Base-by-base conservation (phyloP, 257 asterid species). In the Lithospermum erythrorhizon region DNA sequence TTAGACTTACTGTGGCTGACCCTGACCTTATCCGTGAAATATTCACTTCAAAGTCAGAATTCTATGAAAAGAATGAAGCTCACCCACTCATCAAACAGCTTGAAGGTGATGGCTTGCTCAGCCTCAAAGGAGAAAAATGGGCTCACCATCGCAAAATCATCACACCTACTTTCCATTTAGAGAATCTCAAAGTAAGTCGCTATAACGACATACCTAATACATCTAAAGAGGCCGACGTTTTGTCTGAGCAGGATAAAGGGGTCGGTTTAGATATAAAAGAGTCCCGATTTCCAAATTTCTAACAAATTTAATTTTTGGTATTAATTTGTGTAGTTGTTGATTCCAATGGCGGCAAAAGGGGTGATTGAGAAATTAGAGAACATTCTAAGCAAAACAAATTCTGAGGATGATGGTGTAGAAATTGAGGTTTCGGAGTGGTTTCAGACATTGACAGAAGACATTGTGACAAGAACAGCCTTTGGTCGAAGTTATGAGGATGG, bases 61-160 rank as follows among this genome's bases (percentile, higher is more conserved):
- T 74, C 62, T 78, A 78, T 25, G 83, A 78, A 70, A 78, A 78
- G 58, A 74, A 71, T 25, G 78, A 78, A 63, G 83, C 80, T 55
- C 80, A 78, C 35, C 83, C 78, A 3, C 65, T 78, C 13, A 72
- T 78, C 20, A 75, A 73, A 48, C 78, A 75, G 27, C 80, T 78
- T 56, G 83, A 78, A 62, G 83, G 83, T 55, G 76, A 78, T 25
- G 83, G 83, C 7, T 59, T 75, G 47, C 68, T 78, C 13, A 78
- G 83, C 63, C 80, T 78, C 62, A 78, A 78, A 56, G 83, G 80
- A 22, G 83, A 75, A 63, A 78, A 78, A 72, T 78, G 83, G 80
- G 83, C 80, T 66, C 83, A 75, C 66, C 83, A 78, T 47, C 61
- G 83, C 27, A 78, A 78, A 75, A 78, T 78, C 61, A 78, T 78